A percentile compares a stretch with the other conserved stretches of the same genome.
Conservation (phyloP, 2,329 filamentous ascomycete species). For the Penicillium glabrum region DNA sequence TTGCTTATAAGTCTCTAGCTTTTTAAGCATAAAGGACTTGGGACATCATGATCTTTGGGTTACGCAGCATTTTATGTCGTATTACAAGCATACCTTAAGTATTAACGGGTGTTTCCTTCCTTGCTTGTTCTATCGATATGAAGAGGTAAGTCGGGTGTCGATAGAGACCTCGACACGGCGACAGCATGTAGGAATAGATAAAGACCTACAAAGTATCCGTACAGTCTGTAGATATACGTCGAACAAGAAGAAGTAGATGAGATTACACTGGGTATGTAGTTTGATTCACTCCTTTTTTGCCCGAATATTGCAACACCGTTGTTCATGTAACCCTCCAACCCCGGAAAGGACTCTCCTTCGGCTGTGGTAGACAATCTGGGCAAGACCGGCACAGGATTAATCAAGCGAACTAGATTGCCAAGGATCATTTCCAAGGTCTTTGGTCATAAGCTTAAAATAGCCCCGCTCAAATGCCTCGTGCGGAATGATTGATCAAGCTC, state of each 20-base stretch:
- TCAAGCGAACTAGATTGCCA: background rate
- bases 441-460: background rate
- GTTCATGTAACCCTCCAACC: constrained; percentile 10
- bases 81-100: background rate
- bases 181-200: background rate
- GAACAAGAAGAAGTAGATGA: background rate
- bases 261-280: background rate
- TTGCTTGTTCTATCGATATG: background rate
- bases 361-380: background rate
- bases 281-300: background rate
- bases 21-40: background rate
- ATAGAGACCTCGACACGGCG: background rate
- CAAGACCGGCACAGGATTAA: background rate
- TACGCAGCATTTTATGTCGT: background rate
- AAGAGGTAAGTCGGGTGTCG: background rate
- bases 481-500: background rate
- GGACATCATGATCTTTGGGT: background rate
- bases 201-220: background rate
- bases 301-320: constrained; percentile 8
- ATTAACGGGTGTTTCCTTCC: background rate
- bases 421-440: background rate
- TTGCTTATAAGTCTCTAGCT: background rate
- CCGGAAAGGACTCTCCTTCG: background rate
- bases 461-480: background rate
- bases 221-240: background rate